Evolutionary conservation across 2,329 filamentous ascomycete genomes (phyloP), one percentile per base, ranked within the genome.

Genomic region (Fusarium heterosporum): DNA sequence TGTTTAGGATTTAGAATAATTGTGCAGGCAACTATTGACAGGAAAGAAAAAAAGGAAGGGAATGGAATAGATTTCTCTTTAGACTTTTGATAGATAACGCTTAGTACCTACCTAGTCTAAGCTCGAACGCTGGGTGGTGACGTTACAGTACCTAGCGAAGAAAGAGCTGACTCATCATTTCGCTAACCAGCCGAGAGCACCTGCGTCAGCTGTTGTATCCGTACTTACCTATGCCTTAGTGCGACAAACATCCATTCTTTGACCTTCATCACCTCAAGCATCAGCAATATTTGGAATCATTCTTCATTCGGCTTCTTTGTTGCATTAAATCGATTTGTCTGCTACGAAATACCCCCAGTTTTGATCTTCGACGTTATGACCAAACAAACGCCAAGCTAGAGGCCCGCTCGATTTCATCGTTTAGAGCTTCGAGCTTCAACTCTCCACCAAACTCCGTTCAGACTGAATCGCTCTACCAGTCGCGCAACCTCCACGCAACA

Each of bases 141-240:
- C 34, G 34, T 36, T 36, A 32, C 7, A 16, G 14, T 16, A 16
- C 16, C 9, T 8, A 36, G 16, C 16, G 16, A 22, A 32, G 17
- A 28, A 36, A 34, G n/a, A 22, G 58, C 51, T 63, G 43, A 63
- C 50, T 63, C 58, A 63, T 39, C 60, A 32, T 29, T 25, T 30
- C 19, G 41, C 38, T 43, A 34, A 32, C 22, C 9, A 43, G 26
- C 36, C 19, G 42, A 62, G 22, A 42, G 39, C 25, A 38, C 55
- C 67, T 73, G 57, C 69, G 72, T 73, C 69, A 72, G 64, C 68
- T 56, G 58, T 25, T 16, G 11, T 30, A 43, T 26, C 41, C 59
- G 68, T 45, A 61, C 60, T 61, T 55, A 32, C 36, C 32, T 25
- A 16, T 25, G 6, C 14, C 28, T 34, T 16, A 6, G 22, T 34